These are phyloP conservation scores for Puccinia novopanici DNA, from an alignment of 1,284 basidiomycete genomes.

Conservation along the genomic window DNA sequence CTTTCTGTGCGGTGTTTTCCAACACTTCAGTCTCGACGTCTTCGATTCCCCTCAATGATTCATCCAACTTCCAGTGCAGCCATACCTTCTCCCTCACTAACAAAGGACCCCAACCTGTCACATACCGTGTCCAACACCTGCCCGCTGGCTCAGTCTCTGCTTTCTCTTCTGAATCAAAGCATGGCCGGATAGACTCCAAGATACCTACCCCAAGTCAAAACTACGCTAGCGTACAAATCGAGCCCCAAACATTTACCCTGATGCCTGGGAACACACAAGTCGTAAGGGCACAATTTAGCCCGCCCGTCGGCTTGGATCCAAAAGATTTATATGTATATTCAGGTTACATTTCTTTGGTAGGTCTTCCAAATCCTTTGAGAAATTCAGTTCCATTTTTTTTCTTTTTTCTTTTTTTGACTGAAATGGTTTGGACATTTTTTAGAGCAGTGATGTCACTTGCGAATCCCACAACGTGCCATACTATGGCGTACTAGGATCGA, in stretches of 20 bases:
- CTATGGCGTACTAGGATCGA: slow-evolving; percentile 44
- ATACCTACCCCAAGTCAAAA: neutral
- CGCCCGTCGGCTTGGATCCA: slow-evolving; percentile 16
- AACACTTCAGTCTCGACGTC: slow-evolving; percentile 45
- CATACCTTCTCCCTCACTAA: slow-evolving; percentile 31
- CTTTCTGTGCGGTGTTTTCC: slow-evolving; percentile 48
- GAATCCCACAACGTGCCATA: slow-evolving; percentile 46
- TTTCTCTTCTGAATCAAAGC: slow-evolving; percentile 24
- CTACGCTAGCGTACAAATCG: slow-evolving; percentile 19
- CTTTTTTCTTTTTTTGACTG: no score
- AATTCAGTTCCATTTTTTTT: neutral
- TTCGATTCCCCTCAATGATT: slow-evolving; percentile 35
- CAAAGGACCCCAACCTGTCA: slow-evolving; percentile 19
- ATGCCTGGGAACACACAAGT: slow-evolving; percentile 23
- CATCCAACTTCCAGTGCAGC: neutral
- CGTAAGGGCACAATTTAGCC: slow-evolving; percentile 12
- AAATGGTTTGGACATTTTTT: slow-evolving; percentile 10
- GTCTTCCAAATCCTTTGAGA: neutral
- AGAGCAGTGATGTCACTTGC: slow-evolving; percentile 27
- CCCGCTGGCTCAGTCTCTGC: slow-evolving; percentile 29
- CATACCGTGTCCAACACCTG: slow-evolving; percentile 26
- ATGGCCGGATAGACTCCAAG: slow-evolving; percentile 16
- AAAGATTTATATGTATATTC: slow-evolving; percentile 46
- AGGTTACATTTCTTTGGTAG: slow-evolving; percentile 46
- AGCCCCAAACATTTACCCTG: slow-evolving; percentile 17